A percentile compares a stretch with the other conserved stretches of the same genome.
phyloP scores from a whole-genome alignment of 192 early-diverging fungal species.

The Ambispora gerdemannii region DNA sequence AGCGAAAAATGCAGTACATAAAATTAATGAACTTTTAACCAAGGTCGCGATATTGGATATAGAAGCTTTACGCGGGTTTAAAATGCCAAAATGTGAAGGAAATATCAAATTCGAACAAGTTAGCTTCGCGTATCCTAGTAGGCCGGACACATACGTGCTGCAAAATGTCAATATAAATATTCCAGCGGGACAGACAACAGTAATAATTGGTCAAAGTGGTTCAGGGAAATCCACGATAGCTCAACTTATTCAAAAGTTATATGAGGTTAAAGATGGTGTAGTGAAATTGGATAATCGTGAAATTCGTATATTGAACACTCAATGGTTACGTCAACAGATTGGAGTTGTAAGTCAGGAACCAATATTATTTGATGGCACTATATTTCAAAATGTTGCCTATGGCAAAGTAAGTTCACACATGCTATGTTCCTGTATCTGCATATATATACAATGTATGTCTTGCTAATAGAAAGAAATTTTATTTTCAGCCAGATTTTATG shows the following conservation, averaged over 20 bases:
- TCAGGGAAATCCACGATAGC: conserved; percentile 23
- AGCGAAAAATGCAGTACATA: conserved; percentile 11
- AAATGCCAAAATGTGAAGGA: conserved; percentile 11
- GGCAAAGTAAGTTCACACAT: conserved; percentile 36
- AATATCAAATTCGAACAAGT: conserved; percentile 24
- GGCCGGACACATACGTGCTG: conserved; percentile 20
- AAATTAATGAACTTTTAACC: conserved; percentile 20
- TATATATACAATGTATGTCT: too few species aligned
- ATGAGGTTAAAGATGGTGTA: conserved; percentile 40
- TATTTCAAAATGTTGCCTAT: conserved; percentile 79
- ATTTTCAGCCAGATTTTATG: conserved; percentile 33
- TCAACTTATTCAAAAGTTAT: conserved; percentile 25
- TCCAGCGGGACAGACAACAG: conserved; percentile 22
- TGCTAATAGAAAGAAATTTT: not conserved
- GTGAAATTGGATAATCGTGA: conserved; percentile 76
- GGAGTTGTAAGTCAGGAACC: conserved; percentile 94
- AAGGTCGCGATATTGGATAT: conserved; percentile 25
- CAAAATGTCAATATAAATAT: conserved; percentile 18
- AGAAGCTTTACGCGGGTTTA: conserved; percentile 26
- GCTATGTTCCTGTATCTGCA: not conserved
- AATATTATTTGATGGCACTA: conserved; percentile 77
- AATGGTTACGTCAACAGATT: conserved; percentile 83
- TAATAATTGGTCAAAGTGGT: conserved; percentile 27
- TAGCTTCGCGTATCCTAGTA: conserved; percentile 28
- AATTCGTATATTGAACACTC: conserved; percentile 74